phyloP scores from a whole-genome alignment of 2,329 filamentous ascomycete genomes.

The Sporothrix euskadiensis region DNA sequence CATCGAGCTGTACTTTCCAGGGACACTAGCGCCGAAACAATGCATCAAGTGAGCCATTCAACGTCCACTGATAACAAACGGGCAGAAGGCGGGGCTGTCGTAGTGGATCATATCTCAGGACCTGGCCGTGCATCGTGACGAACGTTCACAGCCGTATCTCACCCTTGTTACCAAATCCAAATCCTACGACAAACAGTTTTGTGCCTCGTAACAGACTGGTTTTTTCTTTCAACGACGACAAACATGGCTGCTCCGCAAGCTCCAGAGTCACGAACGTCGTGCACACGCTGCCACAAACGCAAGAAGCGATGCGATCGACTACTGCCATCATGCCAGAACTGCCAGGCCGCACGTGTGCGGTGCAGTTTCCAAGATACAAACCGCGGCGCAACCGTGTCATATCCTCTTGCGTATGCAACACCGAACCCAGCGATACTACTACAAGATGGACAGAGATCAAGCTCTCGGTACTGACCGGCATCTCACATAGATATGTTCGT shows the following conservation, averaged over 20 bases:
- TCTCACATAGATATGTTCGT: constrained; percentile 17
- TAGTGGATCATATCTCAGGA: background rate
- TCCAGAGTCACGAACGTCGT: constrained; percentile 30
- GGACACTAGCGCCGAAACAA: background rate
- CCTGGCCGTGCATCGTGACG: background rate
- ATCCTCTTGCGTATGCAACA: constrained; percentile 43
- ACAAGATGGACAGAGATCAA: too few relatives aligned
- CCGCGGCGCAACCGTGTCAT: constrained; percentile 42
- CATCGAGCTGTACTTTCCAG: background rate
- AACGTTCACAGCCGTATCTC: background rate
- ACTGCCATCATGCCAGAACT: constrained; percentile 45
- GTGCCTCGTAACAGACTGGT: background rate
- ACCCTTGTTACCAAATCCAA: background rate
- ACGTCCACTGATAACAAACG: background rate
- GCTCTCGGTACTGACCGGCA: background rate
- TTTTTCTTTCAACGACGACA: background rate
- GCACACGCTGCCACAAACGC: constrained; percentile 42
- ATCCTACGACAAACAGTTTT: background rate
- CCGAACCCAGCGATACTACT: too few relatives aligned
- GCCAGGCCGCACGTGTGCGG: constrained; percentile 40
- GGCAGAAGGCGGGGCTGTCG: background rate
- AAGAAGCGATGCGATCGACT: constrained; percentile 48
- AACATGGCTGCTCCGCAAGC: constrained; percentile 4
- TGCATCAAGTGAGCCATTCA: background rate
- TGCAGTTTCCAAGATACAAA: constrained; percentile 47